These are phyloP conservation scores for Wickerhamiella musiphila DNA, from an alignment of 805 yeast genomes.

Conservation along the genomic window DNA sequence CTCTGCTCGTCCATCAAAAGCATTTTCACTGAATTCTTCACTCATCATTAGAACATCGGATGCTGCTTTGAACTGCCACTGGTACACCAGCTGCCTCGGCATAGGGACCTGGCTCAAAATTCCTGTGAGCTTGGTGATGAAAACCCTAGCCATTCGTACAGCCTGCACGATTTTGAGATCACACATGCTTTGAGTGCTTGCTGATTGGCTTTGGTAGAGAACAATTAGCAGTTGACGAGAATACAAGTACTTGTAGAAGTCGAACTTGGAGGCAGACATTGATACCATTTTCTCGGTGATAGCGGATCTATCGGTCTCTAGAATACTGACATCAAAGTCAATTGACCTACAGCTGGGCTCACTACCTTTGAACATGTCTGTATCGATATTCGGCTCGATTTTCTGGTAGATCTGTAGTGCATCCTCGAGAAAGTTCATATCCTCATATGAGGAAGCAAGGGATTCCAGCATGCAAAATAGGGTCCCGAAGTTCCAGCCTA, in stretches of 20 bases:
- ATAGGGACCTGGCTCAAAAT: neutral
- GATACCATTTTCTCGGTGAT: slow-evolving; percentile 20
- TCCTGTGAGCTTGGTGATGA: slow-evolving; percentile 2
- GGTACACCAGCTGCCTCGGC: neutral
- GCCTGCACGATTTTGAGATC: slow-evolving; percentile 16
- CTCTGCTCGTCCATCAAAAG: slow-evolving; percentile 27
- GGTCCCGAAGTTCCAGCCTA: slow-evolving; percentile 31
- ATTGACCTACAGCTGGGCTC: no score
- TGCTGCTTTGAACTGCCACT: slow-evolving; percentile 5
- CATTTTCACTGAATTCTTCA: slow-evolving; percentile 16
- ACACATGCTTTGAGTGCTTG: slow-evolving; percentile 14
- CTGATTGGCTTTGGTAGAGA: slow-evolving; percentile 16
- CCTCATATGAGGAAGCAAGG: slow-evolving; percentile 34
- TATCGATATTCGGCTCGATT: slow-evolving; percentile 23
- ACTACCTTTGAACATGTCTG: slow-evolving; percentile 7
- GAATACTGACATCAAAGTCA: slow-evolving; percentile 4
- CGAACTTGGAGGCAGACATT: slow-evolving; percentile 23
- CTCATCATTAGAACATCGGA: slow-evolving; percentile 2
- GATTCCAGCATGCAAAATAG: slow-evolving; percentile 31
- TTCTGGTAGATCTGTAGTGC: slow-evolving; percentile 36
- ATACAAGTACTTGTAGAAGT: slow-evolving; percentile 24
- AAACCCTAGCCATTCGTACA: slow-evolving; percentile 2
- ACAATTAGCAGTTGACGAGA: slow-evolving; percentile 22
- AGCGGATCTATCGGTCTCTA: slow-evolving; percentile 9
- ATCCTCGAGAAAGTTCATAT: slow-evolving; percentile 43